A percentile compares a stretch with the other conserved stretches of the same genome.
phyloP scores from a whole-genome alignment of 805 yeast genomes.

The Dipodascus albidus region DNA sequence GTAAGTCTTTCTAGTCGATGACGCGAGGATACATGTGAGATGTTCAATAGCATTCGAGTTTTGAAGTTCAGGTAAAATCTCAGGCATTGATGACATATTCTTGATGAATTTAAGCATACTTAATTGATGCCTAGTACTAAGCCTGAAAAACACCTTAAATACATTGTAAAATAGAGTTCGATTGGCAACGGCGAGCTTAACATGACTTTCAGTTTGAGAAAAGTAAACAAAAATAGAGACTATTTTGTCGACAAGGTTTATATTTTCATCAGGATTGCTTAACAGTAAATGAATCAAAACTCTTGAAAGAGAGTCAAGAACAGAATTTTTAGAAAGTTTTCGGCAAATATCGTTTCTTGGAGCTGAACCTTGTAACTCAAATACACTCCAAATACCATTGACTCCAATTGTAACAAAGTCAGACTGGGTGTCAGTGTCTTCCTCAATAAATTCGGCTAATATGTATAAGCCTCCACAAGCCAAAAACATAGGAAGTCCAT shows the following conservation, averaged over 20 bases:
- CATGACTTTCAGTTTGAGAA: constrained; percentile 37
- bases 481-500: constrained; percentile 34
- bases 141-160: constrained; percentile 19
- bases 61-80: constrained; percentile 20
- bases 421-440: constrained; percentile 31
- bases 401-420: constrained; percentile 33
- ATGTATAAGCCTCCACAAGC: constrained; percentile 37
- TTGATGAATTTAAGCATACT: constrained; percentile 34
- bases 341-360: constrained; percentile 37
- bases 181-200: constrained; percentile 22
- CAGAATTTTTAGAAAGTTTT: constrained; percentile 32
- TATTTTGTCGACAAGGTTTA: constrained; percentile 24
- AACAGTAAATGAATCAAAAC: constrained; percentile 21
- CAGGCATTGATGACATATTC: constrained; percentile 20
- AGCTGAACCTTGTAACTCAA: constrained; percentile 26
- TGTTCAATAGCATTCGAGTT: constrained; percentile 33
- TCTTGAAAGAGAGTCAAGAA: constrained; percentile 29
- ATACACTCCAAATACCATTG: constrained; percentile 30
- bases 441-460: constrained; percentile 35
- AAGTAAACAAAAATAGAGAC: constrained; percentile 31
- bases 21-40: constrained; percentile 25
- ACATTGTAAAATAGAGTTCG: constrained; percentile 26
- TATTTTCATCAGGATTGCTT: constrained; percentile 6
- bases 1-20: constrained; percentile 9
- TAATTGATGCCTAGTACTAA: constrained; percentile 26